A percentile compares a stretch with the other conserved stretches of the same genome.
Conservation (phyloP, 2,329 filamentous ascomycete genomes). For the Monascus ruber region DNA sequence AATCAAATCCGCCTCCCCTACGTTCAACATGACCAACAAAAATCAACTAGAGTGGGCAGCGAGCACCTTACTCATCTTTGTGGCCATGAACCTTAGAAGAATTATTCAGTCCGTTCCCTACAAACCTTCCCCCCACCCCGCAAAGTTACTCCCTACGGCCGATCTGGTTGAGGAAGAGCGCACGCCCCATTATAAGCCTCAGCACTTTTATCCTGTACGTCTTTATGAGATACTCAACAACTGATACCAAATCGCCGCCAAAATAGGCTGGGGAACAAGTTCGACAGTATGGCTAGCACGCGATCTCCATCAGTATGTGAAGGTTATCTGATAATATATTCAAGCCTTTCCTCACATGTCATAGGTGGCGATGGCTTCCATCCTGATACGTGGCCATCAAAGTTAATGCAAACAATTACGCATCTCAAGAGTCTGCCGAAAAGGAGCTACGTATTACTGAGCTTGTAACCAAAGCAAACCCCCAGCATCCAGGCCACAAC, state of each 20-base stretch:
- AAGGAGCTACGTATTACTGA: conserved; percentile 16
- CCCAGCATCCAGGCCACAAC: conserved; percentile 12
- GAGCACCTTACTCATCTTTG: too few species aligned
- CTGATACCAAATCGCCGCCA: conserved; percentile 27
- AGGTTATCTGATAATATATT: neutral
- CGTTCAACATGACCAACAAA: too few species aligned
- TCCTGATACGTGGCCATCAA: conserved; percentile 19
- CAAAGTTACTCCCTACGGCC: neutral
- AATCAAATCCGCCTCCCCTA: too few species aligned
- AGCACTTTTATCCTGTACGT: conserved; percentile 21
- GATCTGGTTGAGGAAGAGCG: conserved; percentile 12
- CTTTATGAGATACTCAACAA: conserved; percentile 22
- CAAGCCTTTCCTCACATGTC: too few species aligned
- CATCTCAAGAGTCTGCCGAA: conserved; percentile 5
- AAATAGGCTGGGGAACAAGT: conserved; percentile 28
- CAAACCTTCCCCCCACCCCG: neutral
- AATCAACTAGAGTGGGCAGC: too few species aligned
- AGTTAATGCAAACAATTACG: conserved; percentile 12
- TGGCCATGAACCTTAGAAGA: too few species aligned
- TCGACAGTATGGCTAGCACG: conserved; percentile 33
- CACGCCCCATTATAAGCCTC: conserved; percentile 6
- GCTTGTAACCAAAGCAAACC: conserved; percentile 13
- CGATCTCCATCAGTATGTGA: conserved; percentile 14
- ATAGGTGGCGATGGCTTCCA: conserved; percentile 7
- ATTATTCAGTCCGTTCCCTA: neutral